Conservation (phyloP, 768 basidiomycete species). For the Daedalea quercina region DNA sequence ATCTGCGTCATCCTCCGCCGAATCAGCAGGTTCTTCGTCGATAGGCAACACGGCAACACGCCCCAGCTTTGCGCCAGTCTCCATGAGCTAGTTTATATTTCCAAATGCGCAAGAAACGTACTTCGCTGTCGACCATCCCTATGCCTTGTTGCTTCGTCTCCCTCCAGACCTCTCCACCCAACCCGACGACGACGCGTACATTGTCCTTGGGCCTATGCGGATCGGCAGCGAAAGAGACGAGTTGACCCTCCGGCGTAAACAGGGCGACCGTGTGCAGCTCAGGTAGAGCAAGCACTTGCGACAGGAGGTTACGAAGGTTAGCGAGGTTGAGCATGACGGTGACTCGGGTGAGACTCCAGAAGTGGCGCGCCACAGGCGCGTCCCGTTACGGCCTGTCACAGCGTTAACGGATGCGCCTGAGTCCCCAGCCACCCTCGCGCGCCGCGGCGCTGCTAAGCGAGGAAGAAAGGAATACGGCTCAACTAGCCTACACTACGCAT, state of each 20-base stretch:
- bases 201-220: constrained; percentile 62
- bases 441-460: too few species aligned
- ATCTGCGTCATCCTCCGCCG: constrained; percentile 17
- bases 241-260: constrained; percentile 66
- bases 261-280: constrained; percentile 65
- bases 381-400: too few species aligned
- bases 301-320: constrained; percentile 56
- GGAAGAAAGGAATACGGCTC: too few species aligned
- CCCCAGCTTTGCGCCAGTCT: constrained; percentile 44
- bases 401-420: too few species aligned
- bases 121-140: constrained; percentile 78
- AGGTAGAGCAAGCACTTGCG: constrained; percentile 53
- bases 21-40: constrained; percentile 14
- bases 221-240: constrained; percentile 58
- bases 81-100: background rate
- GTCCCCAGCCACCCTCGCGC: too few species aligned
- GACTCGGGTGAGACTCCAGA: background rate
- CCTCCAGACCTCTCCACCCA: constrained; percentile 72
- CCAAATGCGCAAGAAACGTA: constrained; percentile 23
- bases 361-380: too few species aligned
- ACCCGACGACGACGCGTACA: constrained; percentile 63
- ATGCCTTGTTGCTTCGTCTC: constrained; percentile 60
- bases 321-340: constrained; percentile 63
- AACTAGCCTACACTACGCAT: too few species aligned
- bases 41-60: constrained; percentile 64